phyloP scores from a whole-genome alignment of 768 basidiomycete genomes.

The Tephrocybe sp. region DNA sequence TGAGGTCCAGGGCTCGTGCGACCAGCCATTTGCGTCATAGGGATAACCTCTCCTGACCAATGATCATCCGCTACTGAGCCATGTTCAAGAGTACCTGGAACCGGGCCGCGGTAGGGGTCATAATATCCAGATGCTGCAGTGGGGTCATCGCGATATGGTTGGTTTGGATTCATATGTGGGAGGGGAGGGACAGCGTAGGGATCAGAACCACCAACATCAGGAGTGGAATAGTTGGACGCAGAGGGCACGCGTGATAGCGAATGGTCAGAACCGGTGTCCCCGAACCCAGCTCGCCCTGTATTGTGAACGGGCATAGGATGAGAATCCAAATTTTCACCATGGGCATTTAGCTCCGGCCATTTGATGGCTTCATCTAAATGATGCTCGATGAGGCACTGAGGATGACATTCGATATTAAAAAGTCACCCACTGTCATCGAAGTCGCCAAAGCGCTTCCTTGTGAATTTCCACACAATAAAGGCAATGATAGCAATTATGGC shows the following conservation, averaged over 20 bases:
- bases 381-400: slow-evolving; percentile 3
- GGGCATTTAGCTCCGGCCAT: slow-evolving; percentile 84
- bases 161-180: slow-evolving; percentile 76
- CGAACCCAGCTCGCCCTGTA: slow-evolving; percentile 73
- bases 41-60: slow-evolving; percentile 58
- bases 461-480: slow-evolving; percentile 87
- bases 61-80: slow-evolving; percentile 30
- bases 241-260: slow-evolving; percentile 54
- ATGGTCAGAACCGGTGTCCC: slow-evolving; percentile 53
- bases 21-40: slow-evolving; percentile 66
- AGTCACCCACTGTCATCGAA: slow-evolving; percentile 73
- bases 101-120: slow-evolving; percentile 80
- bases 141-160: slow-evolving; percentile 77
- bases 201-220: slow-evolving; percentile 48
- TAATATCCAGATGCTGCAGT: slow-evolving; percentile 49
- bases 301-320: slow-evolving; percentile 68
- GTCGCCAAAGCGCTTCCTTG: slow-evolving; percentile 69
- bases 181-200: slow-evolving; percentile 84
- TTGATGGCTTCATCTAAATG: slow-evolving; percentile 77
- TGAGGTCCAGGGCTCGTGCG: slow-evolving; percentile 37
- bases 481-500: slow-evolving; percentile 66
- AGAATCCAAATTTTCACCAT: slow-evolving; percentile 43
- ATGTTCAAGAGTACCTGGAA: slow-evolving; percentile 61
- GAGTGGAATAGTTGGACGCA: slow-evolving; percentile 43
- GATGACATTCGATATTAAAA: slow-evolving; percentile 3